Evolutionary conservation across 1,139 yeast genomes (phyloP).

Genomic region (Candida tetrigidarum): DNA sequence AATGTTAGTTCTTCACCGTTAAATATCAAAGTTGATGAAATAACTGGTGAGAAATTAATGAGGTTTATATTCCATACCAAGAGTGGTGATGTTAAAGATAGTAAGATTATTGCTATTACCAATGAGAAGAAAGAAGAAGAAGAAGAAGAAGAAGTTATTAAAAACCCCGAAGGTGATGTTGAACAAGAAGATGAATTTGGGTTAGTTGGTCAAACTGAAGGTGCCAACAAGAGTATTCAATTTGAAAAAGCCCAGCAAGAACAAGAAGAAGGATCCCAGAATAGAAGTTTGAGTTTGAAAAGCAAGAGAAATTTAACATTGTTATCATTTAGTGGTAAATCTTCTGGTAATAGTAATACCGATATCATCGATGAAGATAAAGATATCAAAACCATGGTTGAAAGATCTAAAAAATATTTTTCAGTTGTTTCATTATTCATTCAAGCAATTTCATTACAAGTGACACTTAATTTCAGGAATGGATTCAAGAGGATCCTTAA

Average conservation of each 20-base stretch:
- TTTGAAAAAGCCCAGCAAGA: too few relatives aligned
- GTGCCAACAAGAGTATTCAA: conserved; percentile 17
- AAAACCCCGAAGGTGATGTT: conserved; percentile 10
- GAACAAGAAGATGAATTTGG: conserved; percentile 18
- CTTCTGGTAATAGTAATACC: neutral
- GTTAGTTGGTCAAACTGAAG: conserved; percentile 20
- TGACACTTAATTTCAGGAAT: conserved; percentile 59
- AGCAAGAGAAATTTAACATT: conserved; percentile 12
- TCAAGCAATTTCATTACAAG: conserved; percentile 50
- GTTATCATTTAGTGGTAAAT: conserved; percentile 10
- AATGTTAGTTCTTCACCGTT: conserved; percentile 59
- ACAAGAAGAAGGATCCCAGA: conserved; percentile 7
- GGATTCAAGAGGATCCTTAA: conserved; percentile 63
- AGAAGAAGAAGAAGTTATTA: conserved; percentile 17
- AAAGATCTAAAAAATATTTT: conserved; percentile 60
- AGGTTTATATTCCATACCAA: conserved; percentile 58
- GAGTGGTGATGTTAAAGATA: conserved; percentile 28
- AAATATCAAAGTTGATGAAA: conserved; percentile 61
- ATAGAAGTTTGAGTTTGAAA: conserved; percentile 8
- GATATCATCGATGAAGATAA: conserved; percentile 22
- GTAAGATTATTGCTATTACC: conserved; percentile 28
- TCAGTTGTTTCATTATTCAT: conserved; percentile 55
- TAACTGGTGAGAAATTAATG: conserved; percentile 59
- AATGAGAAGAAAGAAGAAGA: conserved; percentile 16
- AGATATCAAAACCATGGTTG: conserved; percentile 58